These are phyloP conservation scores for Phytophthora europaea DNA, from an alignment of 352 stramenopile genomes.

Conservation along the genomic window DNA sequence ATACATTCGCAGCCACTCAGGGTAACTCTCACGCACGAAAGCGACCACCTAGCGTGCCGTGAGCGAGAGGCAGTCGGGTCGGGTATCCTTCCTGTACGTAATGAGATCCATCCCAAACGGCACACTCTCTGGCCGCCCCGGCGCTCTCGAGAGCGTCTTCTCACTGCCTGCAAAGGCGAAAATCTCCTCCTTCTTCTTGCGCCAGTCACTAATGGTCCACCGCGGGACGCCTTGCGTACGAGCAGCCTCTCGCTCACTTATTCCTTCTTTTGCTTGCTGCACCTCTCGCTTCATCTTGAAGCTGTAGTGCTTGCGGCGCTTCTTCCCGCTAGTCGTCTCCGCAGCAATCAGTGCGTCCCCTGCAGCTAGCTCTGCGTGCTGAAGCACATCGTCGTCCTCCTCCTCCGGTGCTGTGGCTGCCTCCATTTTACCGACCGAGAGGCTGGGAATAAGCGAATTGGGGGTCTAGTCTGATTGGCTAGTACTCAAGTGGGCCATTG, in stretches of 20 bases:
- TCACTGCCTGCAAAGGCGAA: conserved; percentile 6
- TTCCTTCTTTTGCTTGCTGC: not conserved
- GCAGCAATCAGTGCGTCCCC: too few species aligned
- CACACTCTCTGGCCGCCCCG: not conserved
- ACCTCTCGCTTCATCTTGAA: conserved; percentile 3
- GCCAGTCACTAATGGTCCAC: not conserved
- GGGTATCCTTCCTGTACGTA: conserved; percentile 7
- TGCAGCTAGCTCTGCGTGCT: too few species aligned
- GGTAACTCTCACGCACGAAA: conserved; percentile 5
- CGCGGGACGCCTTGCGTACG: not conserved
- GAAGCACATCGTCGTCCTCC: too few species aligned
- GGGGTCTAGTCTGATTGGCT: too few species aligned
- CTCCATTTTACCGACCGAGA: too few species aligned
- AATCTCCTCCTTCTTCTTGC: not conserved
- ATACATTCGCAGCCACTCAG: not conserved
- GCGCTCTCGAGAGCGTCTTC: not conserved
- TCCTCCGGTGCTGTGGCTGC: too few species aligned
- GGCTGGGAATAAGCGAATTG: too few species aligned
- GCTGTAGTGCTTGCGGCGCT: not conserved
- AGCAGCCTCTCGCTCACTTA: conserved; percentile 3
- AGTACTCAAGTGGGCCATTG: too few species aligned
- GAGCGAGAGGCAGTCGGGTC: not conserved
- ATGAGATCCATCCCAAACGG: conserved; percentile 5
- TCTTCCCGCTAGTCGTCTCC: not conserved
- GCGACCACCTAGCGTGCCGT: not conserved